Evolutionary conservation across 2,329 filamentous ascomycete species (phyloP).

Genomic region (Botryotinia convoluta): DNA sequence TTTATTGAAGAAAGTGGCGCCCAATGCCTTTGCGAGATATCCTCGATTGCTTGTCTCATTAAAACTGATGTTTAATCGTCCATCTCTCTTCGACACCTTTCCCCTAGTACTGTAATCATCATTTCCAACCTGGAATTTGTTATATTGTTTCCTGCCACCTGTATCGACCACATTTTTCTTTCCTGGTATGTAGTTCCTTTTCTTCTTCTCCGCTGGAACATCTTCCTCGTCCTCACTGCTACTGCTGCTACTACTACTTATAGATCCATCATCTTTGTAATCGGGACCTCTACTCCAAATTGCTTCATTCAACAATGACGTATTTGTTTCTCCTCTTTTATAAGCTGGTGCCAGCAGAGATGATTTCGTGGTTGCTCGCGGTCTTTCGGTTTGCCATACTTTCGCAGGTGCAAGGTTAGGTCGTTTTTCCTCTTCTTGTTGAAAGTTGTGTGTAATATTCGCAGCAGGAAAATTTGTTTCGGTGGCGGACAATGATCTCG

Average conservation of each 20-base stretch:
- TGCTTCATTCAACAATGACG: conserved; percentile 31
- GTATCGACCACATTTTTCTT: conserved; percentile 9
- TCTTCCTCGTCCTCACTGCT: conserved; percentile 30
- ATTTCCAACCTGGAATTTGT: conserved; percentile 60
- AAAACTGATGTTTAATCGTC: conserved; percentile 68
- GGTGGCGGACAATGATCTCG: conserved; percentile 6
- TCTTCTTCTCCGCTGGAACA: conserved; percentile 9
- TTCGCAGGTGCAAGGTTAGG: conserved; percentile 14
- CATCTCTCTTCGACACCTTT: conserved; percentile 64
- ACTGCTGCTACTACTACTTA: conserved; percentile 29
- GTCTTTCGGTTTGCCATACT: conserved; percentile 33
- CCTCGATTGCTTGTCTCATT: conserved; percentile 68
- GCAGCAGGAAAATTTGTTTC: background rate
- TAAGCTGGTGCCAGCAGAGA: conserved; percentile 25
- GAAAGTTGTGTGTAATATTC: background rate
- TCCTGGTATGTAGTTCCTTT: conserved; percentile 5
- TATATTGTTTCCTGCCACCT: conserved; percentile 39
- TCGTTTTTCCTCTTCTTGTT: background rate
- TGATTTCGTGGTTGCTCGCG: conserved; percentile 24
- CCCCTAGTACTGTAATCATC: conserved; percentile 64
- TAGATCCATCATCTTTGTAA: conserved; percentile 18
- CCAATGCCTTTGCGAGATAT: conserved; percentile 71
- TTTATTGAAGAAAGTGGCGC: conserved; percentile 59
- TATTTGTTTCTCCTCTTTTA: conserved; percentile 29
- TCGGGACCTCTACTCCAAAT: conserved; percentile 27